phyloP scores from a whole-genome alignment of 2,329 filamentous ascomycete genomes.

The Verticillium tricorpus region DNA sequence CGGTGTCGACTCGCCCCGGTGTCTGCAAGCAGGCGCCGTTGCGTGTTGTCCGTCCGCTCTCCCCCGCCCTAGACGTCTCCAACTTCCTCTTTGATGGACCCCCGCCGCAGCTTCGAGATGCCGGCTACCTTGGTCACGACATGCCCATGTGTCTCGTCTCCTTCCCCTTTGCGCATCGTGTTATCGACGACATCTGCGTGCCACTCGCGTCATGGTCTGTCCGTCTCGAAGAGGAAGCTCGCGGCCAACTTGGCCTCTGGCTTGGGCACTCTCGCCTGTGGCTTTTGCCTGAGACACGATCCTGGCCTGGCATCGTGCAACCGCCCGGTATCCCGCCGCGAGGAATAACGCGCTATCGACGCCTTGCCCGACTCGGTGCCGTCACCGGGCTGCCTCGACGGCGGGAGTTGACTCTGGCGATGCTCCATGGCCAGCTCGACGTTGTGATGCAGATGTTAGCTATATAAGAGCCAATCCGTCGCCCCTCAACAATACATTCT shows the following conservation, averaged over 20 bases:
- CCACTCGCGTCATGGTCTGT: background rate
- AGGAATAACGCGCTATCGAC: background rate
- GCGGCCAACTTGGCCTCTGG: background rate
- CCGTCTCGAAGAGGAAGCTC: background rate
- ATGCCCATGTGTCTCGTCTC: conserved; percentile 7
- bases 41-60: background rate
- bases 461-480: background rate
- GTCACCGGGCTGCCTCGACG: background rate
- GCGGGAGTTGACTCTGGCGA: background rate
- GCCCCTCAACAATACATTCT: background rate
- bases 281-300: background rate
- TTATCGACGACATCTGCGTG: conserved; percentile 60
- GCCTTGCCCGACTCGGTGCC: background rate
- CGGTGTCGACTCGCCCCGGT: background rate
- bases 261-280: background rate
- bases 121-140: conserved; percentile 3
- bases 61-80: background rate
- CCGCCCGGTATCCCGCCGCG: background rate
- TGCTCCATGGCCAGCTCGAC: background rate
- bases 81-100: conserved; percentile 4
- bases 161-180: background rate
- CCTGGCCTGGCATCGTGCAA: background rate
- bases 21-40: background rate
- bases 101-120: conserved; percentile 6
- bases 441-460: background rate